These are phyloP conservation scores for Capsicum chinense DNA, from an alignment of 257 asterid species.

Conservation along the genomic window DNA sequence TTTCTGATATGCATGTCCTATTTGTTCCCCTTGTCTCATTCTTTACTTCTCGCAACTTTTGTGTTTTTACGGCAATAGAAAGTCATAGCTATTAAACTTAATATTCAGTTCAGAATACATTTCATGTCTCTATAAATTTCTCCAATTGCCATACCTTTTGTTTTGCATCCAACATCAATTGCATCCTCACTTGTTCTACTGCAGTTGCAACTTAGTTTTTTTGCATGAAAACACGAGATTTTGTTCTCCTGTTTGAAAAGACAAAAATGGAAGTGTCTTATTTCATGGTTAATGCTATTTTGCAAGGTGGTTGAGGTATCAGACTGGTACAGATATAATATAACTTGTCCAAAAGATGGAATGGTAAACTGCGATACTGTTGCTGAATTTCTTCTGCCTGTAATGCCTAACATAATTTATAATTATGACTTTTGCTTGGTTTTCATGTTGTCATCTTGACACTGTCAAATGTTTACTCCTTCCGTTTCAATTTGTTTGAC, in stretches of 20 bases:
- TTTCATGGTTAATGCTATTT: background rate
- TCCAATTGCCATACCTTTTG: background rate
- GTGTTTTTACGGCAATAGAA: background rate
- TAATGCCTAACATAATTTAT: background rate
- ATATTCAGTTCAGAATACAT: background rate
- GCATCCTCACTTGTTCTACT: background rate
- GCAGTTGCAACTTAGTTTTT: background rate
- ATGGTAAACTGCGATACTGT: background rate
- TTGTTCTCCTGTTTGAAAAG: constrained; percentile 18
- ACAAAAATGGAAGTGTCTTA: constrained; percentile 7
- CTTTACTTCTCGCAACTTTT: background rate
- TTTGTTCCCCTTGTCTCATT: background rate
- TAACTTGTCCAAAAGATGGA: constrained; percentile 21
- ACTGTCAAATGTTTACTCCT: background rate
- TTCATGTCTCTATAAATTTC: background rate
- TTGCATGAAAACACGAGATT: background rate
- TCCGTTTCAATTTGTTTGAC: no score
- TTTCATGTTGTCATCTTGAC: constrained; percentile 15
- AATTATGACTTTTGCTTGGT: background rate
- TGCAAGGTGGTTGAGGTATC: background rate
- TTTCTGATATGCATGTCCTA: background rate
- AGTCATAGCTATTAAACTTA: background rate
- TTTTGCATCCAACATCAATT: background rate
- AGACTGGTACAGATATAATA: constrained; percentile 4
- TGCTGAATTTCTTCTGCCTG: background rate